These are phyloP conservation scores for Karstenula rhodostoma DNA, from an alignment of 2,329 filamentous ascomycete genomes.

Conservation along the genomic window DNA sequence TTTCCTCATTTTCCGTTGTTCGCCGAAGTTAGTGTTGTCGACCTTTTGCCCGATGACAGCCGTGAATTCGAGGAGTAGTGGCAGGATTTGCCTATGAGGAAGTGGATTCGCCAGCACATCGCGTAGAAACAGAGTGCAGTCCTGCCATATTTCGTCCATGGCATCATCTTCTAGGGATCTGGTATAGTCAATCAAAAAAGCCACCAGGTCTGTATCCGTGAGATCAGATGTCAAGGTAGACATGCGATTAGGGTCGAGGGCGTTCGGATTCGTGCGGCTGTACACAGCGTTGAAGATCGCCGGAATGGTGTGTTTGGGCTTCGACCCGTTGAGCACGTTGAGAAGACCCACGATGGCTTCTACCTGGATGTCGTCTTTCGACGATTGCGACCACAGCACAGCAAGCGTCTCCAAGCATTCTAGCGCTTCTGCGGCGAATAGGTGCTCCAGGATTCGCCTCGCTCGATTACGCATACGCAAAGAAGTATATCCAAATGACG, in stretches of 20 bases:
- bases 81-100: conserved; percentile 89
- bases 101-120: conserved; percentile 94
- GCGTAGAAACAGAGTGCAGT: conserved; percentile 88
- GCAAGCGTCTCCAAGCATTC: conserved; percentile 94
- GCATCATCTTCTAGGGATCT: conserved; percentile 92
- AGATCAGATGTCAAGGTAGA: conserved; percentile 89
- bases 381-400: conserved; percentile 75
- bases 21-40: conserved; percentile 96
- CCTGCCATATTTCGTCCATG: conserved; percentile 97
- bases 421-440: conserved; percentile 89
- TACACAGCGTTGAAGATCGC: conserved; percentile 97
- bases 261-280: conserved; percentile 85
- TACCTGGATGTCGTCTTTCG: conserved; percentile 60
- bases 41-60: conserved; percentile 93
- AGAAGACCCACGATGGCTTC: conserved; percentile 82
- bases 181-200: conserved; percentile 90
- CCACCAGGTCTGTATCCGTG: conserved; percentile 81
- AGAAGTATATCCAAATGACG: conserved; percentile 91
- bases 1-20: conserved; percentile 89
- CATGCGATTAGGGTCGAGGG: conserved; percentile 79
- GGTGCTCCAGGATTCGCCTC: conserved; percentile 85
- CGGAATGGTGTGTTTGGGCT: conserved; percentile 89
- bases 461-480: conserved; percentile 90
- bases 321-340: conserved; percentile 88
- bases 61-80: conserved; percentile 85